Evolutionary conservation across 1,139 yeast species (phyloP).

Genomic region (Suhomyces kunorum): DNA sequence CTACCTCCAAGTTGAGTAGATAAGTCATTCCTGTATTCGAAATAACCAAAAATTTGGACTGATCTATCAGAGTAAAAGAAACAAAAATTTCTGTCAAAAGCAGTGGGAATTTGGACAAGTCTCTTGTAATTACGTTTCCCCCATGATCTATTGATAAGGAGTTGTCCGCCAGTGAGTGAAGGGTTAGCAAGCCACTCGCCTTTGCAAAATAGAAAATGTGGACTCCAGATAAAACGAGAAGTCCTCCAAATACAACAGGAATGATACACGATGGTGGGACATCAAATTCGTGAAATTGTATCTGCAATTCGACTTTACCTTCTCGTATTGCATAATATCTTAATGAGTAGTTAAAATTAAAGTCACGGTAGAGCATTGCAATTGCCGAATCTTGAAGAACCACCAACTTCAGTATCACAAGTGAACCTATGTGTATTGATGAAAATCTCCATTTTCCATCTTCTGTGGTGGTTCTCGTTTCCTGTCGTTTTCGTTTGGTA

Average conservation of each 20-base stretch:
- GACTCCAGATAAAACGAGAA: conserved; percentile 32
- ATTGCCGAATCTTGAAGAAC: conserved; percentile 16
- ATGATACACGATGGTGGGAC: conserved; percentile 35
- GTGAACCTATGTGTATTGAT: conserved; percentile 29
- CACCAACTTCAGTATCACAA: conserved; percentile 30
- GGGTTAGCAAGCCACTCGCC: conserved; percentile 17
- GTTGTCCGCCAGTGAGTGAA: conserved; percentile 13
- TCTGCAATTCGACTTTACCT: conserved; percentile 6
- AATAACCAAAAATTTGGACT: conserved; percentile 29
- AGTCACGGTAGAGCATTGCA: conserved; percentile 40
- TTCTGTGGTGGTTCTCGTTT: neutral
- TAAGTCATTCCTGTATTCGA: conserved; percentile 36
- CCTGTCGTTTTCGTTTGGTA: conserved; percentile 5
- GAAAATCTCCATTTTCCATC: conserved; percentile 17
- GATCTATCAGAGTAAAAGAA: conserved; percentile 27
- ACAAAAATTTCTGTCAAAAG: conserved; percentile 12
- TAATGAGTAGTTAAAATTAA: conserved; percentile 34
- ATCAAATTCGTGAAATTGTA: conserved; percentile 38
- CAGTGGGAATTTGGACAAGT: conserved; percentile 12
- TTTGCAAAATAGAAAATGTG: conserved; percentile 37
- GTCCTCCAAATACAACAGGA: conserved; percentile 31
- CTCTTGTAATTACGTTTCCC: conserved; percentile 17
- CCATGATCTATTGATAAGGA: conserved; percentile 14
- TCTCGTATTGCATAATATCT: conserved; percentile 29
- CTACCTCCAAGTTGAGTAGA: conserved; percentile 27